Percentiles rank a stretch among this genome's conserved stretches.
Conservation (phyloP, 768 basidiomycete genomes). For the Mycena pura region DNA sequence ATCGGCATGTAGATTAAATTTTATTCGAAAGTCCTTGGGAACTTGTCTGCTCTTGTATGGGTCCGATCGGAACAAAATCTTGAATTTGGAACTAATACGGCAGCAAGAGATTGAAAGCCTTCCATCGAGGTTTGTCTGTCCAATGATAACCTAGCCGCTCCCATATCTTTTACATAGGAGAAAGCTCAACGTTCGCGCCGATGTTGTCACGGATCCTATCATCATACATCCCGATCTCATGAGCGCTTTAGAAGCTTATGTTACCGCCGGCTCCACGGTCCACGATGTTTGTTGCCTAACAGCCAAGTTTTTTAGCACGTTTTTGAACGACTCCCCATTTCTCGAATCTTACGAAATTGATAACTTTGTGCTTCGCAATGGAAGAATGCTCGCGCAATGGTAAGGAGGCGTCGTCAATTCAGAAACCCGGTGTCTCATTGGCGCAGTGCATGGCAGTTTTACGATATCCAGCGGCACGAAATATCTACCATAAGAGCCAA, state of each 20-base stretch:
- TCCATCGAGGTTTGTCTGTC: slow-evolving; percentile 59
- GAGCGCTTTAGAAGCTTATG: slow-evolving; percentile 56
- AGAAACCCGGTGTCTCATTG: neutral
- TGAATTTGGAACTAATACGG: slow-evolving; percentile 52
- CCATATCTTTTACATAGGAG: slow-evolving; percentile 44
- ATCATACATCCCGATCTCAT: slow-evolving; percentile 65
- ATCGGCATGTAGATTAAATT: slow-evolving; percentile 43
- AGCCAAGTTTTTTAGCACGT: slow-evolving; percentile 68
- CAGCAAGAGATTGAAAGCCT: slow-evolving; percentile 56
- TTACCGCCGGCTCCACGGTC: slow-evolving; percentile 50
- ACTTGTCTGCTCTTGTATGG: slow-evolving; percentile 71
- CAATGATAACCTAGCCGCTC: neutral
- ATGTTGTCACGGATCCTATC: slow-evolving; percentile 61
- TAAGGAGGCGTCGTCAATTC: slow-evolving; percentile 32
- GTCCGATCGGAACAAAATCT: slow-evolving; percentile 59
- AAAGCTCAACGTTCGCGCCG: slow-evolving; percentile 50
- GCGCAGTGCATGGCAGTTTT: slow-evolving; percentile 71
- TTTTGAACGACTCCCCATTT: slow-evolving; percentile 64
- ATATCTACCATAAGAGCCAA: slow-evolving; percentile 59
- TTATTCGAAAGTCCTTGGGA: slow-evolving; percentile 68
- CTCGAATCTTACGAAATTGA: slow-evolving; percentile 74
- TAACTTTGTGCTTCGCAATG: slow-evolving; percentile 74
- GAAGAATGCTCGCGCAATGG: slow-evolving; percentile 63
- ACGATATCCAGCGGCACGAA: slow-evolving; percentile 64
- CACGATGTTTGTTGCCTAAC: slow-evolving; percentile 59